Evolutionary conservation across 2,329 filamentous ascomycete species (phyloP).

Genomic region (Tympanopsis confertula): DNA sequence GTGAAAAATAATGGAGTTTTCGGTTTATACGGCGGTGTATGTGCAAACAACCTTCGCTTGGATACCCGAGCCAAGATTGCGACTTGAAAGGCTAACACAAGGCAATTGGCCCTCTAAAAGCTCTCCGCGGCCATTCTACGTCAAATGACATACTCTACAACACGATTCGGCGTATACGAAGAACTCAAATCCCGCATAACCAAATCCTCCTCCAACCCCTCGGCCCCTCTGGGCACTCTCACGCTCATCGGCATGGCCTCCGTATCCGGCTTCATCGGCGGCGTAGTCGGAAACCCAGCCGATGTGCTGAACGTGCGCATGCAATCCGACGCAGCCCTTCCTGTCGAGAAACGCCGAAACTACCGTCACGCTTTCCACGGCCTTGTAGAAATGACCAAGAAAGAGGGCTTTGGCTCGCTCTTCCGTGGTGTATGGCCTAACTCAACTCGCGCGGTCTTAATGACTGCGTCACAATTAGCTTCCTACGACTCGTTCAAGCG

Average conservation of each 20-base stretch:
- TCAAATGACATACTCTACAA: conserved; percentile 30
- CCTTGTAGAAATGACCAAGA: conserved; percentile 16
- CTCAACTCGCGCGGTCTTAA: conserved; percentile 27
- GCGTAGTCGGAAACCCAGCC: conserved; percentile 20
- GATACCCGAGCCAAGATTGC: no score
- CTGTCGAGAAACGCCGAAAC: conserved; percentile 18
- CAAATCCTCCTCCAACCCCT: conserved; percentile 16
- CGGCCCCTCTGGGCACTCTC: conserved; percentile 19
- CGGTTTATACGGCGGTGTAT: neutral
- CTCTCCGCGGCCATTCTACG: conserved; percentile 29
- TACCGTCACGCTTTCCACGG: conserved; percentile 25
- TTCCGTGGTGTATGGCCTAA: conserved; percentile 25
- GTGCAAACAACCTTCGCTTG: no score
- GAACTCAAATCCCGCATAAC: conserved; percentile 13
- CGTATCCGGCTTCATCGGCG: conserved; percentile 26
- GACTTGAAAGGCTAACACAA: neutral
- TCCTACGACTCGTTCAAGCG: conserved; percentile 15
- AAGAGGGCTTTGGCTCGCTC: conserved; percentile 26
- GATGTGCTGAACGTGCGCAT: conserved; percentile 25
- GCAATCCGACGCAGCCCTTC: conserved; percentile 30
- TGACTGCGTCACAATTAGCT: conserved; percentile 23
- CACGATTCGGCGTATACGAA: conserved; percentile 28
- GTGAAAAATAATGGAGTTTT: neutral
- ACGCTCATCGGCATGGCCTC: conserved; percentile 27
- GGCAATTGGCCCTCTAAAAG: neutral